Evolutionary conservation across 257 asterid species (phyloP).

Genomic region (Nicotiana tomentosiformis): DNA sequence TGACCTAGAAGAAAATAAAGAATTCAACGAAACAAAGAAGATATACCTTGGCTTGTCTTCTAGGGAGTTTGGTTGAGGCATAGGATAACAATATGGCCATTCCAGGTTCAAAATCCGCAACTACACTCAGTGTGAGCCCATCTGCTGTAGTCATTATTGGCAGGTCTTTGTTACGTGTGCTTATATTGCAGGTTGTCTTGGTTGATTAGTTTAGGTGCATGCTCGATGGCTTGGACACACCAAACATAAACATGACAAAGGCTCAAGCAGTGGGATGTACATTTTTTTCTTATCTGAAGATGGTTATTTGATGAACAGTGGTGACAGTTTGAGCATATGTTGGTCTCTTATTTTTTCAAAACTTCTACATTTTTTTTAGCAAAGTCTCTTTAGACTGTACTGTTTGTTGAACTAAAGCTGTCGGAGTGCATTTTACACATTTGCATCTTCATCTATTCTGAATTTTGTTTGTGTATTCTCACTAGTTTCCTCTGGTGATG

Average conservation of each 20-base stretch:
- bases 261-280: background rate
- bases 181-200: background rate
- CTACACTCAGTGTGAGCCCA: background rate
- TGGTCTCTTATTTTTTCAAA: background rate
- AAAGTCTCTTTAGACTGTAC: background rate
- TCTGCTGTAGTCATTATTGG: background rate
- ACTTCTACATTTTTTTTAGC: background rate
- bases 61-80: background rate
- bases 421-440: background rate
- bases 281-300: background rate
- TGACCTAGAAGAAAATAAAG: background rate
- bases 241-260: background rate
- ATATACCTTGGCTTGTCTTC: background rate
- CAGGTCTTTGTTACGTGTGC: background rate
- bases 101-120: background rate
- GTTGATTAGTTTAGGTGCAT: background rate
- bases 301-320: background rate
- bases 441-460: background rate
- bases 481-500: background rate
- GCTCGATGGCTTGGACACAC: background rate
- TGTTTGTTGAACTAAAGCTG: background rate
- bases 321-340: background rate
- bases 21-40: background rate
- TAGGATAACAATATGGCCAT: background rate
- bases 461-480: background rate